Evolutionary conservation across 1,139 yeast genomes (phyloP).

Genomic region (Yamadazyma oceani): DNA sequence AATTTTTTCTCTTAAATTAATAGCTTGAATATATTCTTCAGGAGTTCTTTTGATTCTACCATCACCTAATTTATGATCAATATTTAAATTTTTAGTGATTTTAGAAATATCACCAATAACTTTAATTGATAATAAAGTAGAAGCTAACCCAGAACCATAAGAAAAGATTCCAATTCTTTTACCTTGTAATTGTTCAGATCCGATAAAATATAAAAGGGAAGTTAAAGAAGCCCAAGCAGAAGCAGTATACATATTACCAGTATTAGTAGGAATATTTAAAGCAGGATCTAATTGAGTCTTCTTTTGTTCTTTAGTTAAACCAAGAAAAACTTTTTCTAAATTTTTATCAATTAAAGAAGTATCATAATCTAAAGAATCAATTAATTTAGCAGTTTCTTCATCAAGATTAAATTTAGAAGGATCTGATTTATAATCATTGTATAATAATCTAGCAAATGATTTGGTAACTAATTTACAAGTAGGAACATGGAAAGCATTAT

Average conservation of each 20-base stretch:
- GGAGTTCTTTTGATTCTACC: conserved; percentile 73
- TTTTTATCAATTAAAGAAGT: conserved; percentile 75
- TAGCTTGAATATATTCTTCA: conserved; percentile 75
- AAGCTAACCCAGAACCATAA: conserved; percentile 97
- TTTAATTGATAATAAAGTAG: conserved; percentile 78
- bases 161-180: conserved; percentile 93
- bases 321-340: conserved; percentile 83
- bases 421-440: conserved; percentile 79
- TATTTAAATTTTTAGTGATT: conserved; percentile 64
- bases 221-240: conserved; percentile 87
- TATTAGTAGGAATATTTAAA: conserved; percentile 86
- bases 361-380: conserved; percentile 69
- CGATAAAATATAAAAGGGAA: conserved; percentile 75
- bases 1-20: conserved; percentile 84
- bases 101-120: conserved; percentile 79
- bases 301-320: conserved; percentile 70
- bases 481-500: conserved; percentile 97
- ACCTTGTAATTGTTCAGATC: conserved; percentile 68
- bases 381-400: conserved; percentile 54
- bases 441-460: conserved; percentile 88
- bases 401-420: conserved; percentile 56
- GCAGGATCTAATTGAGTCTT: conserved; percentile 78
- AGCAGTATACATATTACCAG: conserved; percentile 98
- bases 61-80: conserved; percentile 64
- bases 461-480: conserved; percentile 94